phyloP scores from a whole-genome alignment of 805 yeast species.

The Candida vartiovaarae region DNA sequence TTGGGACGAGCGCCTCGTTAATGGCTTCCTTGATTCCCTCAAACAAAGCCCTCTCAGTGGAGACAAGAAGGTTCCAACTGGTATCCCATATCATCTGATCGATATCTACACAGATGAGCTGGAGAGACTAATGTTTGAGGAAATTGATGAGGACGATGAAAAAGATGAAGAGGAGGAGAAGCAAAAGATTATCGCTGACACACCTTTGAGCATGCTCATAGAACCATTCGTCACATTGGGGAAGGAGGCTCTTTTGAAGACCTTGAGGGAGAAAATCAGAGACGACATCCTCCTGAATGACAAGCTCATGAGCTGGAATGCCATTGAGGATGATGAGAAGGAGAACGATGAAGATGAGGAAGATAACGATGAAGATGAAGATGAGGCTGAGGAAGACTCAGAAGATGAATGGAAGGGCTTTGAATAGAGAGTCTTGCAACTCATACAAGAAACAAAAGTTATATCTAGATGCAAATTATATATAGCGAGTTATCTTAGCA shows the following conservation, averaged over 20 bases:
- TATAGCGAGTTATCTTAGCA: no score
- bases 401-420: constrained; percentile 40
- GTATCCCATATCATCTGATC: constrained; percentile 76
- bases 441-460: not conserved
- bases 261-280: constrained; percentile 55
- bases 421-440: constrained; percentile 4
- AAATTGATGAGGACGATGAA: constrained; percentile 39
- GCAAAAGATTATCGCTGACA: constrained; percentile 30
- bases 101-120: constrained; percentile 84
- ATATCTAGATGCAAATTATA: no score
- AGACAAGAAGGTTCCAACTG: constrained; percentile 54
- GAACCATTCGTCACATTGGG: constrained; percentile 53
- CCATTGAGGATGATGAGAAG: constrained; percentile 19
- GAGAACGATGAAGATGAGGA: constrained; percentile 22
- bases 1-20: constrained; percentile 49
- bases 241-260: constrained; percentile 46
- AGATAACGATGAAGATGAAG: constrained; percentile 23
- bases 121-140: constrained; percentile 53
- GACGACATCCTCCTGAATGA: constrained; percentile 62
- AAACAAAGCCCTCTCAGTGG: constrained; percentile 47
- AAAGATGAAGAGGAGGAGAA: constrained; percentile 31
- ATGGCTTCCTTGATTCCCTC: constrained; percentile 36
- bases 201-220: constrained; percentile 51
- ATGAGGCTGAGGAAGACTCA: constrained; percentile 12
- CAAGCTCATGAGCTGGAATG: constrained; percentile 61